Conservation (phyloP, 495 filamentous ascomycete species). For the Gamarada debralockiae region DNA sequence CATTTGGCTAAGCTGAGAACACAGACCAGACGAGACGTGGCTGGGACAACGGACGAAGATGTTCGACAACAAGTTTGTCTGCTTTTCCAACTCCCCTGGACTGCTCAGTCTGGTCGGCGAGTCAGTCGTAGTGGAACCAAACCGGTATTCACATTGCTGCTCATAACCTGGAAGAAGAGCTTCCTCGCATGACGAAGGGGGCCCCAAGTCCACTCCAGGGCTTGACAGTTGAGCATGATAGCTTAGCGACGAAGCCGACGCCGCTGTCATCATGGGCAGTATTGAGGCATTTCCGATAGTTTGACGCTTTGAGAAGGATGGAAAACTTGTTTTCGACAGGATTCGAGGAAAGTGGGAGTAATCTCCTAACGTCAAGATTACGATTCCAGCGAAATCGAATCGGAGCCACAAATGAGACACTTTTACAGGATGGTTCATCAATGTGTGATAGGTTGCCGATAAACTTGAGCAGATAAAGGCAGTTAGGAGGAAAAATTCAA, state of each 20-base stretch:
- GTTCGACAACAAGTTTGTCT: slow-evolving; percentile 8
- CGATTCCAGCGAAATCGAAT: slow-evolving; percentile 46
- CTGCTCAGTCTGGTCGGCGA: slow-evolving; percentile 1
- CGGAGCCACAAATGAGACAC: slow-evolving; percentile 38
- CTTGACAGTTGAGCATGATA: slow-evolving; percentile 16
- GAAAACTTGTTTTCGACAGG: slow-evolving; percentile 50
- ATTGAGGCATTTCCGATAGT: slow-evolving; percentile 56
- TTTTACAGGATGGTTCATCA: slow-evolving; percentile 44
- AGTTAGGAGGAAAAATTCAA: slow-evolving; percentile 38
- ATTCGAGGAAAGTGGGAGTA: slow-evolving; percentile 67
- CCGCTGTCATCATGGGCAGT: slow-evolving; percentile 63
- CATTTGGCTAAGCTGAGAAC: neutral
- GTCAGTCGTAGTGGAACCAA: slow-evolving; percentile 4
- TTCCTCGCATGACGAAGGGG: slow-evolving; percentile 48
- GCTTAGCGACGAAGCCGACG: slow-evolving; percentile 32
- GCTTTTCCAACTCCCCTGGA: slow-evolving; percentile 1
- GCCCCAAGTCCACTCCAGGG: neutral
- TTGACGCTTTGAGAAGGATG: slow-evolving; percentile 30
- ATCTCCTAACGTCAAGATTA: slow-evolving; percentile 41
- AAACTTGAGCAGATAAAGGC: slow-evolving; percentile 37
- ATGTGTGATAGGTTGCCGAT: slow-evolving; percentile 43
- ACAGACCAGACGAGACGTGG: neutral
- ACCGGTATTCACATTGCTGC: slow-evolving; percentile 36
- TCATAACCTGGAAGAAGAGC: slow-evolving; percentile 60
- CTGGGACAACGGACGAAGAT: neutral